A percentile compares a stretch with the other conserved stretches of the same genome.
phyloP scores from a whole-genome alignment of 495 filamentous ascomycete genomes.

The Xylaria flabelliformis region DNA sequence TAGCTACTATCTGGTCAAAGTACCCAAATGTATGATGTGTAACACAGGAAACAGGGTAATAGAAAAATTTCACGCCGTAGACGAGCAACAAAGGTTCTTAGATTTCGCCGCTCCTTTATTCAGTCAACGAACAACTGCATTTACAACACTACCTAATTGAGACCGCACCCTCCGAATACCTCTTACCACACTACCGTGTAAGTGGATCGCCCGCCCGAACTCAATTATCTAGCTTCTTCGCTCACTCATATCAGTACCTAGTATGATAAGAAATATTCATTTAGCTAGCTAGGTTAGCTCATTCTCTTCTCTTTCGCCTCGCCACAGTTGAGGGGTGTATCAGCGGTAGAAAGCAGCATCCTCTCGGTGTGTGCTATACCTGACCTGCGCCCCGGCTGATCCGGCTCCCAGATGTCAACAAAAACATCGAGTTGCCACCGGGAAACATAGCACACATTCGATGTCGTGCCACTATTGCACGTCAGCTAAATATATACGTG shows the following conservation, averaged over 20 bases:
- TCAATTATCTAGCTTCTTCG: neutral
- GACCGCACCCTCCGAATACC: neutral
- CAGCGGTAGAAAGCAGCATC: neutral
- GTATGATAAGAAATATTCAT: conserved; percentile 3
- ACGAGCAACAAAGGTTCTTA: neutral
- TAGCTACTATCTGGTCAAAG: neutral
- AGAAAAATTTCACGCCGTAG: neutral
- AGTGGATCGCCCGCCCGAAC: conserved; percentile 6
- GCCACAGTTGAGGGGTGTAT: neutral
- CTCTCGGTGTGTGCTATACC: neutral
- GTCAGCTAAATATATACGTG: neutral
- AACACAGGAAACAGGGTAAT: neutral
- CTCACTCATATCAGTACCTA: neutral
- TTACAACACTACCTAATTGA: neutral
- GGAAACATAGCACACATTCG: neutral
- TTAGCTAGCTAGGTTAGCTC: neutral
- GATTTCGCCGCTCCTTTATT: neutral
- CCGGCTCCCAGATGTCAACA: neutral
- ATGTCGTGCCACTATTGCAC: conserved; percentile 10
- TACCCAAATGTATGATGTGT: neutral
- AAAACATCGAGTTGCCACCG: neutral
- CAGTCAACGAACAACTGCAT: neutral
- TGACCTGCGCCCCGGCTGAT: neutral
- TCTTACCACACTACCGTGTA: neutral
- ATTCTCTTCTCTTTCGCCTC: neutral